These are phyloP conservation scores for Persicaria maculosa DNA, from an alignment of 148 eudicot species.

Conservation along the genomic window DNA sequence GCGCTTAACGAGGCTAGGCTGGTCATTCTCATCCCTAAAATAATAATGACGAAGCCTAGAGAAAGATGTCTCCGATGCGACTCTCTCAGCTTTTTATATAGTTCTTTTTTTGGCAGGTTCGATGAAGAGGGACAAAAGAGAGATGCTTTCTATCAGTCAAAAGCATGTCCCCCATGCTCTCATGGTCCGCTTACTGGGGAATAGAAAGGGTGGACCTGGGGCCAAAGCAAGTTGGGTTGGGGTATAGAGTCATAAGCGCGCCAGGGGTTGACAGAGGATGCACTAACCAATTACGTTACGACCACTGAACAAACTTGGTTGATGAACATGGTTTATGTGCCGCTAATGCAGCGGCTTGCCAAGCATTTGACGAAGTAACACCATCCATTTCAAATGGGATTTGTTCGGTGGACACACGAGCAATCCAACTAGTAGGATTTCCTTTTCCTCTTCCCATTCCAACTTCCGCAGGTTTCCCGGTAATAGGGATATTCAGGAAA, in stretches of 20 bases:
- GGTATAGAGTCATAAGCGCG: neutral
- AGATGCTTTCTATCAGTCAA: constrained; percentile 17
- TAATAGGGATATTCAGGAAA: no score
- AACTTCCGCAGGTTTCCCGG: no score
- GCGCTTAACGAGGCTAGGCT: no score
- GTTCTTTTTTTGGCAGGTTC: neutral
- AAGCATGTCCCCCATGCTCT: constrained; percentile 17
- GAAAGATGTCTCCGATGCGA: no score
- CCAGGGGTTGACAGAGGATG: no score
- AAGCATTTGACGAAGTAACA: constrained; percentile 13
- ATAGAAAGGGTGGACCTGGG: constrained; percentile 3
- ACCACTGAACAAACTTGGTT: neutral
- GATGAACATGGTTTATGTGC: constrained; percentile 15
- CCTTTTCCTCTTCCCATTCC: no score
- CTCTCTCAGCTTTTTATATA: no score
- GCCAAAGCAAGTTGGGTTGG: neutral
- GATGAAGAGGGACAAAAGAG: constrained; percentile 13
- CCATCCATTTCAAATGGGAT: neutral
- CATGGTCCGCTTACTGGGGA: neutral
- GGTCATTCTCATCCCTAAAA: no score
- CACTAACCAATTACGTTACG: neutral
- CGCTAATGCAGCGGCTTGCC: constrained; percentile 8
- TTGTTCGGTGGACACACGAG: no score
- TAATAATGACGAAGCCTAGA: no score
- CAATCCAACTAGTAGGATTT: no score